Evolutionary conservation across 768 basidiomycete genomes (phyloP).

Genomic region (Auricularia heimuer): DNA sequence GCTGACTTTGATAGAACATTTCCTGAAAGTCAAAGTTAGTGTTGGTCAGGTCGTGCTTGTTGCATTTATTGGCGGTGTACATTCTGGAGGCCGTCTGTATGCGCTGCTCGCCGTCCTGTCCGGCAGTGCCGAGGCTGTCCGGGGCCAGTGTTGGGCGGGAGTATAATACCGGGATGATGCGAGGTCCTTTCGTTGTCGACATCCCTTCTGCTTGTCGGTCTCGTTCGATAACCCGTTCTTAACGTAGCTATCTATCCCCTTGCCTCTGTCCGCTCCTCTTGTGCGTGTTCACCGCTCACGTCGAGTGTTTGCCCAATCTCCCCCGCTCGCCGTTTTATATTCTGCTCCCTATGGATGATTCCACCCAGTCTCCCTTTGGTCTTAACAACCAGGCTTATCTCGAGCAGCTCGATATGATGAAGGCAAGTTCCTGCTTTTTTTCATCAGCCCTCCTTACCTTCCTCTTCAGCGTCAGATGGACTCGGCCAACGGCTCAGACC

Average conservation of each 20-base stretch:
- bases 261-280: background rate
- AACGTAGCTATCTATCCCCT: background rate
- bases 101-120: too few relatives aligned
- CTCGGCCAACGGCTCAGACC: constrained; percentile 66
- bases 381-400: constrained; percentile 1
- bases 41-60: too few relatives aligned
- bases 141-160: background rate
- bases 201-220: background rate
- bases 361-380: background rate
- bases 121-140: too few relatives aligned
- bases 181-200: background rate
- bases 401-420: constrained; percentile 77
- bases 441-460: constrained; percentile 2
- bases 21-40: too few relatives aligned
- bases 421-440: constrained; percentile 35
- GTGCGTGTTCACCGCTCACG: background rate
- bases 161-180: background rate
- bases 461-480: constrained; percentile 71
- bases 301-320: background rate
- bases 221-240: background rate
- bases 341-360: background rate
- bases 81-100: too few relatives aligned
- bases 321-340: background rate
- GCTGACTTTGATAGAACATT: too few relatives aligned
- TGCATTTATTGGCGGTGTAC: too few relatives aligned